Percentiles rank a stretch among this genome's conserved stretches.
phyloP scores from a whole-genome alignment of 352 stramenopile species.

The Pythium graminicola region DNA sequence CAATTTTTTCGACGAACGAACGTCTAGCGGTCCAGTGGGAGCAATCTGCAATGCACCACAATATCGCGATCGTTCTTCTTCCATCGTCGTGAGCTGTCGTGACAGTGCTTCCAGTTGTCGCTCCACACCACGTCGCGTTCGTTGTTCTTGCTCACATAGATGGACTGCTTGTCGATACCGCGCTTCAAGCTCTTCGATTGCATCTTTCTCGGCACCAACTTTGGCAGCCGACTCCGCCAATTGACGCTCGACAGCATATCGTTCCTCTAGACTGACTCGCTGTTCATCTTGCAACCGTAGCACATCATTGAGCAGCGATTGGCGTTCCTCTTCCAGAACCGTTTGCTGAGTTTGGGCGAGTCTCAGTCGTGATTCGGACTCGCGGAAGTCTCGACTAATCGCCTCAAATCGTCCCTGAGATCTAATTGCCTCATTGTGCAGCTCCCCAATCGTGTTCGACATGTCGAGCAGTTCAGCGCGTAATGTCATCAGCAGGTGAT shows the following conservation, averaged over 20 bases:
- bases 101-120: constrained; percentile 27
- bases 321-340: constrained; percentile 28
- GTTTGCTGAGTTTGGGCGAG: constrained; percentile 2
- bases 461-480: neutral
- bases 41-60: constrained; percentile 32
- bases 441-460: neutral
- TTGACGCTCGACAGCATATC: constrained; percentile 25
- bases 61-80: constrained; percentile 50
- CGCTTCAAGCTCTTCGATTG: constrained; percentile 47
- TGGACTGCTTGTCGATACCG: constrained; percentile 46
- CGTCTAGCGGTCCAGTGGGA: constrained; percentile 28
- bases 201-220: constrained; percentile 46
- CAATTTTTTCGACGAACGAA: constrained; percentile 25
- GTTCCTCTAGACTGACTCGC: constrained; percentile 23
- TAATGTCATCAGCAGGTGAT: neutral
- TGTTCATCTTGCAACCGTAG: constrained; percentile 49
- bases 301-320: constrained; percentile 38
- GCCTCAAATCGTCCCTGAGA: neutral
- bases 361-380: neutral
- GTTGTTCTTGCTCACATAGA: constrained; percentile 50
- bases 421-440: neutral
- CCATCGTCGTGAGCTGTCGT: constrained; percentile 36
- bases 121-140: constrained; percentile 29
- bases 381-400: neutral
- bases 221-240: constrained; percentile 23